Evolutionary conservation across 805 yeast species (phyloP).

Genomic region (Wilhelminamyces savonicus): DNA sequence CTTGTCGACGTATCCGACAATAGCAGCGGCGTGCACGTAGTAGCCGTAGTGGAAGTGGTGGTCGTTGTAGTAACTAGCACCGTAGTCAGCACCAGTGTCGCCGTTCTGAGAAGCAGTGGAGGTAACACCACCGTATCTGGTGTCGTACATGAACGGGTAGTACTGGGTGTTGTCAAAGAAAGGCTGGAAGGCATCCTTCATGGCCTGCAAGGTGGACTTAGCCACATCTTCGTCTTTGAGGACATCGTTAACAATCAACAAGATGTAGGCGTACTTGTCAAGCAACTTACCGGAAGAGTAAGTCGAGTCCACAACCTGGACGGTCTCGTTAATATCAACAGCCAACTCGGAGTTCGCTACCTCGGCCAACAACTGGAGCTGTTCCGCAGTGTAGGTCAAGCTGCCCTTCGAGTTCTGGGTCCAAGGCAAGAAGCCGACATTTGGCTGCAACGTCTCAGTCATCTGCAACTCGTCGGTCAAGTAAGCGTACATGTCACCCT

Average conservation of each 20-base stretch:
- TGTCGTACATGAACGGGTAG: conserved; percentile 50
- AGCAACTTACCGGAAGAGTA: conserved; percentile 49
- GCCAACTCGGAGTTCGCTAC: conserved; percentile 42
- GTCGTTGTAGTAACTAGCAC: conserved; percentile 74
- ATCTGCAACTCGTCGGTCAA: conserved; percentile 33
- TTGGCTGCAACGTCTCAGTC: conserved; percentile 32
- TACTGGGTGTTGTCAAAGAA: conserved; percentile 37
- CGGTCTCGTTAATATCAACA: conserved; percentile 39
- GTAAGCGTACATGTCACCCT: conserved; percentile 45
- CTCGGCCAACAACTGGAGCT: conserved; percentile 36
- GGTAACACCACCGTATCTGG: conserved; percentile 51
- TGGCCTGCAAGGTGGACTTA: conserved; percentile 20
- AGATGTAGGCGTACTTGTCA: conserved; percentile 53
- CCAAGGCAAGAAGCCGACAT: conserved; percentile 43
- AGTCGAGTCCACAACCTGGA: conserved; percentile 33
- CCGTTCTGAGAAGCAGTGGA: conserved; percentile 43
- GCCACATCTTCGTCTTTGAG: conserved; percentile 37
- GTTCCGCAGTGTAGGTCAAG: conserved; percentile 36
- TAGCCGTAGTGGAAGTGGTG: conserved; percentile 89
- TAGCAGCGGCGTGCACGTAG: conserved; percentile 76
- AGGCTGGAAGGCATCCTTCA: conserved; percentile 39
- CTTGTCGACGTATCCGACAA: conserved; percentile 62
- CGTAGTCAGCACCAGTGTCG: conserved; percentile 51
- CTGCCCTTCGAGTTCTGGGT: conserved; percentile 20
- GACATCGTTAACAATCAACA: conserved; percentile 45